A percentile compares a stretch with the other conserved stretches of the same genome.
Evolutionary conservation across 106 monocot genomes (phyloP).

Genomic region (Acorus calamus): DNA sequence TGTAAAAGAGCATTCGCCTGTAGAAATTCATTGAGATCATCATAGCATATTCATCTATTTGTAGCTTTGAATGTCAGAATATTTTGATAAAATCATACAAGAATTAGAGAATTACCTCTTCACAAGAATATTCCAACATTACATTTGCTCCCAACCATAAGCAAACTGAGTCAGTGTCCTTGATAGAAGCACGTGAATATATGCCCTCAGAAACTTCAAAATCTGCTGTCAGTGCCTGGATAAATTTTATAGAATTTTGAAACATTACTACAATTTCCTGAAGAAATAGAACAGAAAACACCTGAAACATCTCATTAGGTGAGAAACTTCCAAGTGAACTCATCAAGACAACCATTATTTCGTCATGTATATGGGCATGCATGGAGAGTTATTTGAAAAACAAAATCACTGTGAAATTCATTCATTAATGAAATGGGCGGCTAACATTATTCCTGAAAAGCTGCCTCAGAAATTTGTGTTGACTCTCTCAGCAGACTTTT

Average conservation of each 20-base stretch:
- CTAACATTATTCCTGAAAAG: too few relatives aligned
- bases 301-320: too few relatives aligned
- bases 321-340: too few relatives aligned
- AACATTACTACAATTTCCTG: background rate
- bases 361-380: too few relatives aligned
- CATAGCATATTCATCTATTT: too few relatives aligned
- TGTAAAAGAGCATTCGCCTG: constrained; percentile 65
- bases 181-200: constrained; percentile 71
- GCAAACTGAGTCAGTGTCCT: constrained; percentile 64
- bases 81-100: background rate
- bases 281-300: background rate
- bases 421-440: too few relatives aligned
- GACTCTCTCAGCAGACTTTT: too few relatives aligned
- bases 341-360: too few relatives aligned
- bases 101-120: constrained; percentile 43
- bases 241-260: background rate
- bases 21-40: constrained; percentile 1
- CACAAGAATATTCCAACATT: constrained; percentile 83
- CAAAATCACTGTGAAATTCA: too few relatives aligned
- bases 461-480: too few relatives aligned
- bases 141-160: constrained; percentile 99
- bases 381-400: too few relatives aligned
- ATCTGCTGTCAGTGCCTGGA: constrained; percentile 75
- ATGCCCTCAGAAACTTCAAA: constrained; percentile 98
- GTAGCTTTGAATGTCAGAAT: too few relatives aligned